These are phyloP conservation scores for Calonectria pteridis DNA, from an alignment of 2,329 filamentous ascomycete genomes.

Conservation along the genomic window DNA sequence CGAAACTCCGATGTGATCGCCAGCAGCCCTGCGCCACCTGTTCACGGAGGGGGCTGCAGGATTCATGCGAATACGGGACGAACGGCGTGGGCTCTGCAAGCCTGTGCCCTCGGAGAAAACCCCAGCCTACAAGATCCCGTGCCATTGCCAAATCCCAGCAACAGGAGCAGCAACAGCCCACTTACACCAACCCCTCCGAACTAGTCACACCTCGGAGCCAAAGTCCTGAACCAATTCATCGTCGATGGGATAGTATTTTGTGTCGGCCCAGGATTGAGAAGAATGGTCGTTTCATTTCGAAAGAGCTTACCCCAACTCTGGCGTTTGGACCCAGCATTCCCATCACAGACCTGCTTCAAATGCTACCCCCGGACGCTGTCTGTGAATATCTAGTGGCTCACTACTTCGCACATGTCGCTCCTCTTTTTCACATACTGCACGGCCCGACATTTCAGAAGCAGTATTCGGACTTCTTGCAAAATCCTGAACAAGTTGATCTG, in stretches of 20 bases:
- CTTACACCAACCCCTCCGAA: neutral
- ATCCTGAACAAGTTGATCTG: conserved; percentile 10
- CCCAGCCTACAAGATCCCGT: neutral
- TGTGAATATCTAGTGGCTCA: neutral
- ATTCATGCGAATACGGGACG: neutral
- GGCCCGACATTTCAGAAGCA: conserved; percentile 32
- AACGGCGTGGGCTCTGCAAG: neutral
- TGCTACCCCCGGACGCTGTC: neutral
- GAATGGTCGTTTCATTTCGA: neutral
- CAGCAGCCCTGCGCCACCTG: neutral
- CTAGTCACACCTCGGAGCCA: neutral
- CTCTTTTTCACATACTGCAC: conserved; percentile 35
- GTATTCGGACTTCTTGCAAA: conserved; percentile 24
- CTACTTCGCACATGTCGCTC: conserved; percentile 14
- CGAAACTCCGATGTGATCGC: conserved; percentile 2
- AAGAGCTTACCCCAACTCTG: neutral
- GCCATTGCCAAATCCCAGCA: neutral
- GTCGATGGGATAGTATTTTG: neutral
- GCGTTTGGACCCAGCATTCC: neutral
- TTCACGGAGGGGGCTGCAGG: neutral
- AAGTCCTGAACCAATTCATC: neutral
- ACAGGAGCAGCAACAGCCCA: neutral
- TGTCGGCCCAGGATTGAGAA: neutral
- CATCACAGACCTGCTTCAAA: neutral
- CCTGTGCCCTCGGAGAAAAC: neutral